Base-by-base conservation (phyloP, 768 basidiomycete species). In the Phanerochaete carnosa region DNA sequence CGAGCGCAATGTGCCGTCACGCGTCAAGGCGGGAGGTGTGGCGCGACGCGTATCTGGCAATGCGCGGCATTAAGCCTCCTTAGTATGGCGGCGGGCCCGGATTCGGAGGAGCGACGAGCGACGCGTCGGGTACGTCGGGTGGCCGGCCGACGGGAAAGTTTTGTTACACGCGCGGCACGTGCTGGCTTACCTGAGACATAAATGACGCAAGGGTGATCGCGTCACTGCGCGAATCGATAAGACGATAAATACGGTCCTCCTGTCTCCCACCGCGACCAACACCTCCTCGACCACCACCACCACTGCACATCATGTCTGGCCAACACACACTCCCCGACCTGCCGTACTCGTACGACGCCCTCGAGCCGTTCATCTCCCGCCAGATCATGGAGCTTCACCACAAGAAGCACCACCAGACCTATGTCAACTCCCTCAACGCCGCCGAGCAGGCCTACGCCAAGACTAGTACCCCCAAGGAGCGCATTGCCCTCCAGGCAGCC, bases 361-460 rank as follows among this genome's bases (percentile, higher is more conserved):
- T 98, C 70, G 92, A 95, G 80, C 95, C 95, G n/a, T 88, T 86
- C 78, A 96, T 98, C 79, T 90, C 86, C 35, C 71, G 80, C 72
- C 84, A 95, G 78, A 98, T 97, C 77, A 98, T 96, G 95, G 83
- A 79, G 59, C 90, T 96, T 54, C 95, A 98, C 77, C 95, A 98
- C 80, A 85, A 80, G 64, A 95, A 95, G 81, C 95, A 98, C 72
- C 95, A 98, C 71, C 93, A 95, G 80, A 89, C 93, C 57, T 97
- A 97, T 69, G 92, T 96, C 57, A 95, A 86, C 68, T 90, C 88
- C 1, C 84, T 98, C 73, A 98, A 96, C 76, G 86, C 90, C 33
- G 95, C 94, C 19, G 94, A 96, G 77, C 78, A 81, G 62, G 80
- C 83, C 0, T 92, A 94, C 71, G 80, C 85, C 50, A 84, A 84